Evolutionary conservation across 148 eudicot species (phyloP), one percentile per base, ranked within the genome.

Genomic region (Agrostemma githago): DNA sequence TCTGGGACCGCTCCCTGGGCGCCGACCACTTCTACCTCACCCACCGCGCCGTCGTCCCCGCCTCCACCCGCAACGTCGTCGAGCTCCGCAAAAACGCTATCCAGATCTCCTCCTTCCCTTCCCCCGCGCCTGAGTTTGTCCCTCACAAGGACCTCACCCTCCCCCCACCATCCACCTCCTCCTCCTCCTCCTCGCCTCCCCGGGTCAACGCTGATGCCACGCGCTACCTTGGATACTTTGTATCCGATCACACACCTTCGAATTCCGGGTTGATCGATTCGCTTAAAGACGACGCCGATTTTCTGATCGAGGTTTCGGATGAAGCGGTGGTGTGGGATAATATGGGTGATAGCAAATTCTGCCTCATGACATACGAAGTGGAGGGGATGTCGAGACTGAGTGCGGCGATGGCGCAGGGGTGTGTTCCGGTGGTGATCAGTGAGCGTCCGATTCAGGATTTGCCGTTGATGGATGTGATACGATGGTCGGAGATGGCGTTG

Each of bases 21-120:
- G 97, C 97, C 70, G 98, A 94, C 61, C 98, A 94, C 40, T 88
- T 94, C 74, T 89, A 76, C 84, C 68, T 94, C 75, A 88, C 96
- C n/a, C 68, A 83, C 62, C 54, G 74, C 9, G 93, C 90, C 7
- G 72, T 89, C 14, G 87, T 83, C 21, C 78, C 58, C 61, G 63
- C 76, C 15, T 73, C 88, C 6, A 86, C 78, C 43, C 83, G 98
- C 15, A 89, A 91, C 82, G 75, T 84, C 43, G 86, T 94, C 2
- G 98, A 94, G 79, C 70, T 94, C 40, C 85, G 83, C 66, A 94
- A 94, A 60, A 94, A 94, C 46, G 67, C 97, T 19, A 76, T 94
- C 7, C 93, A 88, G 61, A 70, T 94, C 51, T 81, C 93, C 0
- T 68, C 68, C 64, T 91, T 89, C 43, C 88, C 91, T 0, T 77